Conservation (phyloP, 2,329 filamentous ascomycete genomes). For the Pseudocercospora pini-densiflorae region DNA sequence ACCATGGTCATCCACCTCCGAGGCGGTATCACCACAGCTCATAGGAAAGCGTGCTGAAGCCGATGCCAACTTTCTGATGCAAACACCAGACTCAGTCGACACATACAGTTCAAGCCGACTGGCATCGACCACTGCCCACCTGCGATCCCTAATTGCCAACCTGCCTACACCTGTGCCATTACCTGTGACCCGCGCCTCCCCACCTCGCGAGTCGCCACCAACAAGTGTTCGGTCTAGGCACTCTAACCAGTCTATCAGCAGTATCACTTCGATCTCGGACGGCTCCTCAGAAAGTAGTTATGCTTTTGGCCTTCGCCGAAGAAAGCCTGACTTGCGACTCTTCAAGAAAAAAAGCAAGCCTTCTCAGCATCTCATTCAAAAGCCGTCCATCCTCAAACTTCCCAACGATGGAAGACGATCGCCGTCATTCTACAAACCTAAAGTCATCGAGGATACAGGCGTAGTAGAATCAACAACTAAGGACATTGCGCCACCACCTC, state of each 20-base stretch:
- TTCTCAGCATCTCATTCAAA: slow-evolving; percentile 31
- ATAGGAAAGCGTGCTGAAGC: slow-evolving; percentile 38
- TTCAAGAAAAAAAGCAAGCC: slow-evolving; percentile 37
- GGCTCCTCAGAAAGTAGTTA: slow-evolving; percentile 35
- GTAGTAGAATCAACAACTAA: slow-evolving; percentile 21
- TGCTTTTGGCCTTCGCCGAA: slow-evolving; percentile 30
- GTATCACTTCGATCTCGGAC: slow-evolving; percentile 22
- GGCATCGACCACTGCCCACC: slow-evolving; percentile 21
- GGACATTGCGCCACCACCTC: slow-evolving; percentile 9
- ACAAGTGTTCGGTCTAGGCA: slow-evolving; percentile 22
- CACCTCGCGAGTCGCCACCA: slow-evolving; percentile 12
- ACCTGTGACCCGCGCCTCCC: background rate
- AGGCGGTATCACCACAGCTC: slow-evolving; percentile 41
- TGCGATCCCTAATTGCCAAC: slow-evolving; percentile 18
- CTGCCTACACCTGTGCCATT: slow-evolving; percentile 12
- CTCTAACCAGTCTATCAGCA: slow-evolving; percentile 15
- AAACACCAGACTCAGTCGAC: slow-evolving; percentile 20
- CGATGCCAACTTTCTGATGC: slow-evolving; percentile 37
- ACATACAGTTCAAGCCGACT: slow-evolving; percentile 22
- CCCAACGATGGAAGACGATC: slow-evolving; percentile 19
- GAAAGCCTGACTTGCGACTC: slow-evolving; percentile 31
- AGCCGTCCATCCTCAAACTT: slow-evolving; percentile 8
- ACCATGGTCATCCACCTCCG: slow-evolving; percentile 37
- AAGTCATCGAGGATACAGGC: slow-evolving; percentile 36
- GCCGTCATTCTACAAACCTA: slow-evolving; percentile 35